Evolutionary conservation across 495 filamentous ascomycete genomes (phyloP), one percentile per base, ranked within the genome.

Genomic region (Penicillium silybi): DNA sequence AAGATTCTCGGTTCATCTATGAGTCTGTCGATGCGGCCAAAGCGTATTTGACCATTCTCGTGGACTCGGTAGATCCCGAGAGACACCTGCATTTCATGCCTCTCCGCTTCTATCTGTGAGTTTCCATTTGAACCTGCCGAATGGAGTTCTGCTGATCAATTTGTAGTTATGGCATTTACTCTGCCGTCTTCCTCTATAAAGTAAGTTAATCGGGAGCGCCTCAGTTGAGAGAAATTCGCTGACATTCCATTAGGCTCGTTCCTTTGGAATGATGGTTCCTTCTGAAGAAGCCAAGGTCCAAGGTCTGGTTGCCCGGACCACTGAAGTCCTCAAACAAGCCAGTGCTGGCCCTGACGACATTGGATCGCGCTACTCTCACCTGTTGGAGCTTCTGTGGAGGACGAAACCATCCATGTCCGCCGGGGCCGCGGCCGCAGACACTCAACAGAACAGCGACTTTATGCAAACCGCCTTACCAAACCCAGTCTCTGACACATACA

Each of bases 21-120:
- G 81, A 84, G 56, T 79, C 79, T 2, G 63, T 84, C n/a, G 80
- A 82, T 56, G 81, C 80, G n/a, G 81, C 81, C 2, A 82, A 82
- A 48, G 76, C 77, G 6, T 75, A 83, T 18, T 63, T 84, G 56
- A 76, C 72, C 0, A 82, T 76, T 32, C 72, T 84, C 29, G 80
- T 81, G 48, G 73, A 75, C 44, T 70, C 69, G 42, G 76, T 82
- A 16, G 69, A 80, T 46, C 79, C 81, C 6, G 74, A 78, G 52
- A 74, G 75, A 23, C 76, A 79, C 52, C 68, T 83, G 9, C 76
- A 77, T 44, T 84, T 77, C 49, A 83, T 84, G 79, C 80, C 81
- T 1, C 73, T 81, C 6, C 63, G 79, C 5, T 84, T 80, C 51
- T 83, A 82, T 51, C 64, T 84, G 41, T 84, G 68, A 56, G 74